Conservation (phyloP, 257 asterid genomes). For the Fraxinus cuspidata region DNA sequence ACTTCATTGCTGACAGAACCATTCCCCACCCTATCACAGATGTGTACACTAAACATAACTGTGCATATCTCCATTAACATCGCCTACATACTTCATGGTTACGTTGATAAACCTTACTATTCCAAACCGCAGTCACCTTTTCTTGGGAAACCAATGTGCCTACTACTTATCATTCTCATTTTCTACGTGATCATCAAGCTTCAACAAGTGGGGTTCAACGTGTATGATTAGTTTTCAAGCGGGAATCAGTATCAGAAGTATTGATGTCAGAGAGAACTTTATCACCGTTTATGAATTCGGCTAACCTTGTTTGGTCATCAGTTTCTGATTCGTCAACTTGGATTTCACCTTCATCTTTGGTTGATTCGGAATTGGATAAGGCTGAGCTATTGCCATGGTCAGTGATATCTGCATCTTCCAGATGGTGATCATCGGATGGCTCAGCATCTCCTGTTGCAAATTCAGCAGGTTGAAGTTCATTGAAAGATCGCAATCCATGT, state of each 20-base stretch:
- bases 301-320: conserved; percentile 19
- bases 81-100: neutral
- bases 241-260: conserved; percentile 16
- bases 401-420: conserved; percentile 20
- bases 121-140: neutral
- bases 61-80: neutral
- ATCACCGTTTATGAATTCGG: conserved; percentile 18
- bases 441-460: conserved; percentile 24
- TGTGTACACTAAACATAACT: neutral
- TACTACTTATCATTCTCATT: neutral
- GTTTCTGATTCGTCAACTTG: neutral
- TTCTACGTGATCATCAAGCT: conserved; percentile 22
- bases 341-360: neutral
- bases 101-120: neutral
- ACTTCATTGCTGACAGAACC: neutral
- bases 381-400: neutral
- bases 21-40: neutral
- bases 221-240: neutral
- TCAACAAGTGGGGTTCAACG: conserved; percentile 3
- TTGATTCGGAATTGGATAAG: neutral
- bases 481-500: conserved; percentile 12
- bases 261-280: conserved; percentile 19
- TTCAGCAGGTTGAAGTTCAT: conserved; percentile 28
- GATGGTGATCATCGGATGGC: conserved; percentile 25
- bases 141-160: neutral